Base-by-base conservation (phyloP, 768 basidiomycete species). In the Infundibulicybe gibba region DNA sequence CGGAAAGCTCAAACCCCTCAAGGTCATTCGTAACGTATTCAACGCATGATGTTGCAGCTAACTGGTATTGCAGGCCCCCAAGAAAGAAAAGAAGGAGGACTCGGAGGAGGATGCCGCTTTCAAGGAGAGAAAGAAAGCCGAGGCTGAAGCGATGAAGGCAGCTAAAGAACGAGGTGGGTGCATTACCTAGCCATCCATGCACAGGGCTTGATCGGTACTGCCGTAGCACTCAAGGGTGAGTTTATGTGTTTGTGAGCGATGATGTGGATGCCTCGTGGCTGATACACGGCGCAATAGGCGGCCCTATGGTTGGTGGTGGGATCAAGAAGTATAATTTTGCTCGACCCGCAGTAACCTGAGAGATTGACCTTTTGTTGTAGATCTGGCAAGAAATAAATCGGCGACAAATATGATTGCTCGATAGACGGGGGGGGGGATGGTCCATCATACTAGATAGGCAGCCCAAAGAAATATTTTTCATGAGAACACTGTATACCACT, bases 1-100 rank as follows among this genome's bases (percentile, higher is more conserved):
- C 51, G 90, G 90, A 61, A 92, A 93, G 69, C 60, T 85, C 44
- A 93, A 93, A 77, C 90, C 90, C 44, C 68, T 92, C 54, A 92
- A 92, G 88, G 90, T 83, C 51, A 43, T 47, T 25, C 42, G 33
- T 39, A 39, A 17, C 52, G 3, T 20, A 35, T 8, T 25, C 32
- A 15, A 20, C 48, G 17, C 11, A 3, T 43, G 48, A 20, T 33
- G 20, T 40, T 45, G 44, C 32, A 13, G 21, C 37, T 49, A 31
- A 40, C 32, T 38, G 49, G 35, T 49, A 44, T 17, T 30, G 12
- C 52, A 93, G 90, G 83, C 87, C 44, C 76, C 90, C 35, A 93
- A 91, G 81, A 92, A 92, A 64, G 83, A 82, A 0, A 81, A 83
- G 66, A 81, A 77, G 55, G 87, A 84, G 1, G 79, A 81, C 4